These are phyloP conservation scores for Syzygium grande DNA, from an alignment of 345 rosid species.

Conservation along the genomic window DNA sequence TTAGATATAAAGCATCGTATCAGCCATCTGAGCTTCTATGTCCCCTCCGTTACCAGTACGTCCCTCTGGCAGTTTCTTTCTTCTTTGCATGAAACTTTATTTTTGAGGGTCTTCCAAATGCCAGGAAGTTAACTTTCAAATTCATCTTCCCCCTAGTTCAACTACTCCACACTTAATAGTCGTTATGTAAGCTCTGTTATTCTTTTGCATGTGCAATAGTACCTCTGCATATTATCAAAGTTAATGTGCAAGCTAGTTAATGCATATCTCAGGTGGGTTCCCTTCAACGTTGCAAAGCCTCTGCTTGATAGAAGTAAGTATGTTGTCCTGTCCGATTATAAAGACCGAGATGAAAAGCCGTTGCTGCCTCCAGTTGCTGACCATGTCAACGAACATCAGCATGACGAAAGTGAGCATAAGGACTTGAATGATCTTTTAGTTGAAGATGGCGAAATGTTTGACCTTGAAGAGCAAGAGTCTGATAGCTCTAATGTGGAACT, in stretches of 20 bases:
- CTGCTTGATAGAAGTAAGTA: constrained; percentile 64
- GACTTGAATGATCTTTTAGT: constrained; percentile 23
- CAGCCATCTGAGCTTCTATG: constrained; percentile 92
- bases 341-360: constrained; percentile 26
- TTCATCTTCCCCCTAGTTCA: not conserved
- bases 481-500: constrained; percentile 18
- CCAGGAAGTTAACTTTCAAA: not conserved
- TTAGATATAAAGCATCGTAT: constrained; percentile 98
- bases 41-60: constrained; percentile 89
- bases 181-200: not conserved
- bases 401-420: constrained; percentile 28
- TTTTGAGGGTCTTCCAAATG: not conserved
- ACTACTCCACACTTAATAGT: not conserved
- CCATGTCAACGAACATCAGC: constrained; percentile 17
- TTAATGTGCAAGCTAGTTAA: not conserved
- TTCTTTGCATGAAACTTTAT: not conserved
- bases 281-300: constrained; percentile 53
- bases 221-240: not conserved
- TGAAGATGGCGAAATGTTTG: constrained; percentile 42
- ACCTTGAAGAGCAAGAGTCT: constrained; percentile 30
- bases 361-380: constrained; percentile 24
- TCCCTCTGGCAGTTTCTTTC: constrained; percentile 1
- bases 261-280: constrained; percentile 76
- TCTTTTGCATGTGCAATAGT: not conserved
- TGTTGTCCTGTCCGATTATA: constrained; percentile 57